Conservation (phyloP, 441 rosid genomes). For the Flueggea neowawraea region DNA sequence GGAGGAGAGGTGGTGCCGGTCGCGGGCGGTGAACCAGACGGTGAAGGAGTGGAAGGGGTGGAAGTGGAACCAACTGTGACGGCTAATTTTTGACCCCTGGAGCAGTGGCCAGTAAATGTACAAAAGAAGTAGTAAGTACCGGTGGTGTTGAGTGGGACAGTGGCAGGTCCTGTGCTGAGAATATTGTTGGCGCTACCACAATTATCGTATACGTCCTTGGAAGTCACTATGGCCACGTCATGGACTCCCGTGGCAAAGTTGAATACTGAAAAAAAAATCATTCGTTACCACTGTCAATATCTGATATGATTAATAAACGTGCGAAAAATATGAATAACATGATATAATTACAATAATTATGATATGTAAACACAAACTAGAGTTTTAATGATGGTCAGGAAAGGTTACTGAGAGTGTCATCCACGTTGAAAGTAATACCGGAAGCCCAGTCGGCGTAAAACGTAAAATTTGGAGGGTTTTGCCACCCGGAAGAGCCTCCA, state of each 20-base stretch:
- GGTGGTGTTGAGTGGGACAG: slow-evolving; percentile 18
- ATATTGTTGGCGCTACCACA: slow-evolving; percentile 19
- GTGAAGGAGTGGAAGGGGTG: slow-evolving; percentile 8
- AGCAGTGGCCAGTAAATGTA: slow-evolving; percentile 27
- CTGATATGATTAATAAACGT: no score
- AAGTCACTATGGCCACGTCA: slow-evolving; percentile 31
- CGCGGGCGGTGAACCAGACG: slow-evolving; percentile 7
- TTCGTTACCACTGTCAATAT: no score
- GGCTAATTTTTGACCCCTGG: slow-evolving; percentile 33
- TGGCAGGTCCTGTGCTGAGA: slow-evolving; percentile 21
- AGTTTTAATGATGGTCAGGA: not conserved
- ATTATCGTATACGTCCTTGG: slow-evolving; percentile 15
- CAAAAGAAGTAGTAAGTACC: slow-evolving; percentile 33
- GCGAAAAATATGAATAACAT: not conserved
- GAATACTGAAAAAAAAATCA: slow-evolving; percentile 28
- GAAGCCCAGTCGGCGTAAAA: slow-evolving; percentile 38
- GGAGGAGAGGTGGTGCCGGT: slow-evolving; percentile 1
- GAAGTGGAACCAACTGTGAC: slow-evolving; percentile 24
- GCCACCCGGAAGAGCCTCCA: slow-evolving; percentile 33
- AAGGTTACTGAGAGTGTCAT: slow-evolving; percentile 32
- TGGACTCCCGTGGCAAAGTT: slow-evolving; percentile 36
- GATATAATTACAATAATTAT: not conserved
- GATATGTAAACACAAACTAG: not conserved
- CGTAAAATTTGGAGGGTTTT: not conserved
- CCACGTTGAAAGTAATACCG: slow-evolving; percentile 10